A percentile compares a stretch with the other conserved stretches of the same genome.
These are phyloP conservation scores for Neonectria faginata DNA, from an alignment of 2,329 filamentous ascomycete species.

Conservation along the genomic window DNA sequence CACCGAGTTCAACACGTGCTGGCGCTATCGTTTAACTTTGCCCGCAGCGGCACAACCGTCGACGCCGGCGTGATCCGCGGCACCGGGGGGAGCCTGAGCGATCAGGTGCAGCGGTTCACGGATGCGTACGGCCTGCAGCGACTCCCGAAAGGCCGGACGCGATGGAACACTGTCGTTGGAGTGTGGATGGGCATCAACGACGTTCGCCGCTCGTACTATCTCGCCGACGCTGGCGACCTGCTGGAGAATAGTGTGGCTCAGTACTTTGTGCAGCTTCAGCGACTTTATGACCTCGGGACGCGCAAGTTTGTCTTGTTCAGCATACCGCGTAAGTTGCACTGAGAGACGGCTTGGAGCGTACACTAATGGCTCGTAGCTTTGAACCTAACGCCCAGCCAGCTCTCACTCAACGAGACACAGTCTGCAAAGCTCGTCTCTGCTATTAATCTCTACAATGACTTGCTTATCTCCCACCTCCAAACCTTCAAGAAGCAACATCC, in stretches of 20 bases:
- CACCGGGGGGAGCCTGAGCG: background rate
- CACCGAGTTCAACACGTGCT: background rate
- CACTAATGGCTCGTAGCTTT: slow-evolving; percentile 11
- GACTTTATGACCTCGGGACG: slow-evolving; percentile 9
- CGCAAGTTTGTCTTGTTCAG: slow-evolving; percentile 18
- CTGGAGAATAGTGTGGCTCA: background rate
- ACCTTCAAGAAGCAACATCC: slow-evolving; percentile 10
- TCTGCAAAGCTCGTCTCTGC: slow-evolving; percentile 18
- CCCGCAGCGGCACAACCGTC: slow-evolving; percentile 6
- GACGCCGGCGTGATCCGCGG: background rate
- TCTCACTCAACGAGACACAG: background rate
- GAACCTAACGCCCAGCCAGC: slow-evolving; percentile 12
- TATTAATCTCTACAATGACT: slow-evolving; percentile 15
- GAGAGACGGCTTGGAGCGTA: too few species aligned
- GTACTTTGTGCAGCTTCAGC: slow-evolving; percentile 16
- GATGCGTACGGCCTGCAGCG: background rate
- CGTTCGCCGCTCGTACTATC: slow-evolving; percentile 2
- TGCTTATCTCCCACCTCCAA: slow-evolving; percentile 11
- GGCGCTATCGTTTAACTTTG: slow-evolving; percentile 6
- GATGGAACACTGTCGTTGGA: background rate
- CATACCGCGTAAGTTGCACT: slow-evolving; percentile 8
- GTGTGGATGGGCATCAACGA: slow-evolving; percentile 16
- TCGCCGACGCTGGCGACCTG: slow-evolving; percentile 6
- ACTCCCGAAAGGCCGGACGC: background rate
- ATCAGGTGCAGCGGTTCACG: background rate